Conservation (phyloP, 2,329 filamentous ascomycete genomes). For the Aspergillus eucalypticola region DNA sequence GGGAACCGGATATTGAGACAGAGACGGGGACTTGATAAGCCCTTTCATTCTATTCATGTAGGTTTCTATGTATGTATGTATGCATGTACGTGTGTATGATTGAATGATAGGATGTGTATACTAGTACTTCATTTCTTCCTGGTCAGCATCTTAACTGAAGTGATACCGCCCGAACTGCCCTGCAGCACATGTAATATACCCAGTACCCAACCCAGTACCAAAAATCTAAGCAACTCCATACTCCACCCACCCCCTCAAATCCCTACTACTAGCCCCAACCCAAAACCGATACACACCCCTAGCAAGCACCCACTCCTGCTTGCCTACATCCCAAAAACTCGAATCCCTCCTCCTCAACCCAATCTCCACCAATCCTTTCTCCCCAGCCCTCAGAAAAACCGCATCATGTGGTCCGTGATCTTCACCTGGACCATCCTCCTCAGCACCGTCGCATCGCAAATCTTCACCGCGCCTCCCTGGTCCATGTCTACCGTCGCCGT, state of each 20-base stretch:
- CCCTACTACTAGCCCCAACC: constrained; percentile 6
- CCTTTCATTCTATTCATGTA: too few species aligned
- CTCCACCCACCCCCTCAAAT: neutral
- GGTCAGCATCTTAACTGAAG: too few species aligned
- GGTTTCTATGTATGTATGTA: too few species aligned
- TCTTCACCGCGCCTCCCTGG: neutral
- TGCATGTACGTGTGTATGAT: neutral
- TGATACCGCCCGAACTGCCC: too few species aligned
- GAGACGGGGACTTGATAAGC: constrained; percentile 46
- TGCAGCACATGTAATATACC: too few species aligned
- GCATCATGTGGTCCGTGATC: neutral
- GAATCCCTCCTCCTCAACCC: constrained; percentile 60
- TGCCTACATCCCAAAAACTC: constrained; percentile 61
- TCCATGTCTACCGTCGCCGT: neutral
- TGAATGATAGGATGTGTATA: neutral
- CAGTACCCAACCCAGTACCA: too few species aligned
- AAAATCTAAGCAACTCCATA: too few species aligned
- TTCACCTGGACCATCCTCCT: neutral
- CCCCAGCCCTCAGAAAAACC: constrained; percentile 51
- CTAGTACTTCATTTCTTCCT: too few species aligned
- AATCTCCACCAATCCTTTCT: constrained; percentile 52
- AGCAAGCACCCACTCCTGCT: constrained; percentile 57
- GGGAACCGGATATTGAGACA: constrained; percentile 87
- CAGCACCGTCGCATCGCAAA: neutral
- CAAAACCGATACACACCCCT: neutral